Evolutionary conservation across 495 filamentous ascomycete species (phyloP).

Genomic region (Penicillium argentinense): DNA sequence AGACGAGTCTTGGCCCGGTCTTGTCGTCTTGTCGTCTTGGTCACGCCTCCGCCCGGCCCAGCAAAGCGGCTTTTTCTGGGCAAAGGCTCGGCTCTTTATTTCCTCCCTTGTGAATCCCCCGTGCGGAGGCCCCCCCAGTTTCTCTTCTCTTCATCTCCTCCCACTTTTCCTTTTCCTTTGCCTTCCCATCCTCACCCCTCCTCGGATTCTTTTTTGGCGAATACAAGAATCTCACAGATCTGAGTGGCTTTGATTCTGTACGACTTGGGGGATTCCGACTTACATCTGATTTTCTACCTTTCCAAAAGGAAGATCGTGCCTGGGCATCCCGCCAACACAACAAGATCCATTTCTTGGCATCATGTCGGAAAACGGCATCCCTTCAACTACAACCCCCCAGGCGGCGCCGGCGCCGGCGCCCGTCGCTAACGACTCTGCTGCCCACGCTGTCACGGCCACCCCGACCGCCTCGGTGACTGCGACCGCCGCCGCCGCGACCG

Average conservation of each 20-base stretch:
- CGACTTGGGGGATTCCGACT: too few species aligned
- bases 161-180: slow-evolving; percentile 13
- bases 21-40: slow-evolving; percentile 25
- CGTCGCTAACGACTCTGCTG: slow-evolving; percentile 25
- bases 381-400: slow-evolving; percentile 21
- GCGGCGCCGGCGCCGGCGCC: slow-evolving; percentile 30
- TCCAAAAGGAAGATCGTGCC: slow-evolving; percentile 11
- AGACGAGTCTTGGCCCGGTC: slow-evolving; percentile 36
- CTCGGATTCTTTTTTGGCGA: neutral
- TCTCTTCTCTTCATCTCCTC: slow-evolving; percentile 16
- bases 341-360: slow-evolving; percentile 30
- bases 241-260: neutral
- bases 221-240: too few species aligned
- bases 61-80: slow-evolving; percentile 40
- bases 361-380: slow-evolving; percentile 26
- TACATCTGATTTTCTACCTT: slow-evolving; percentile 2
- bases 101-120: slow-evolving; percentile 26
- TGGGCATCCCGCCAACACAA: slow-evolving; percentile 27
- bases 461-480: slow-evolving; percentile 34
- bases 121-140: slow-evolving; percentile 10
- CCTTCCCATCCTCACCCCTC: slow-evolving; percentile 7
- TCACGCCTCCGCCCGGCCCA: slow-evolving; percentile 34
- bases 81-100: slow-evolving; percentile 41
- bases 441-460: slow-evolving; percentile 16
- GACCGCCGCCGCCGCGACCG: slow-evolving; percentile 44